phyloP scores from a whole-genome alignment of 139 green algal genomes.

The Micractinium sp. region DNA sequence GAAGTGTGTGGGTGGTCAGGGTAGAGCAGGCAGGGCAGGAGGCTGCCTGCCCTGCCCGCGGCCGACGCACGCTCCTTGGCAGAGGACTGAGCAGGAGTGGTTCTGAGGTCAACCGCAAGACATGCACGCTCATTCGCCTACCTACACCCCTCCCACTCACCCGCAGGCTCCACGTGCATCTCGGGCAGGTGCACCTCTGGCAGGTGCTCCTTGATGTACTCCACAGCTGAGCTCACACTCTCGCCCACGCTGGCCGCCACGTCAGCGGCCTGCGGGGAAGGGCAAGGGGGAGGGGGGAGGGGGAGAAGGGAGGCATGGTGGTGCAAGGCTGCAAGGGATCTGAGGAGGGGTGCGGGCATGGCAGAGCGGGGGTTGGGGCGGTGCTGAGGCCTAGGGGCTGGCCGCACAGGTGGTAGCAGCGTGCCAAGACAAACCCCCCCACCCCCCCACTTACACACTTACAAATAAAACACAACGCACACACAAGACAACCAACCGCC shows the following conservation, averaged over 20 bases:
- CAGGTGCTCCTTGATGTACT: slow-evolving; percentile 29
- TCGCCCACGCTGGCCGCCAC: slow-evolving; percentile 3
- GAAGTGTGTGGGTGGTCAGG: neutral
- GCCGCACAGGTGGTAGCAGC: neutral
- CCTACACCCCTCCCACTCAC: neutral
- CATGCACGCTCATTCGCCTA: too few species aligned
- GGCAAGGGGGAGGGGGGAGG: too few species aligned
- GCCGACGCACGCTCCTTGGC: too few species aligned
- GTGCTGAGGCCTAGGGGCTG: too few species aligned
- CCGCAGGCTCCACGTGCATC: slow-evolving; percentile 24
- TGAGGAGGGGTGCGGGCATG: neutral
- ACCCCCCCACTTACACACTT: neutral
- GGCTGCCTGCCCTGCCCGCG: too few species aligned
- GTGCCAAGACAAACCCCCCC: neutral
- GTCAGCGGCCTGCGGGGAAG: neutral
- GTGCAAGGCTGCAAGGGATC: neutral
- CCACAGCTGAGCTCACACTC: neutral
- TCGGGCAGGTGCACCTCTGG: slow-evolving; percentile 22
- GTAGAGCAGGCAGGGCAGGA: neutral
- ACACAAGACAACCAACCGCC: neutral
- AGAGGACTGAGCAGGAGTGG: too few species aligned
- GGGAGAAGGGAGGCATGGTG: neutral
- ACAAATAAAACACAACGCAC: neutral
- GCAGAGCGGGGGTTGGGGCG: too few species aligned
- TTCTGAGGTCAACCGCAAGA: too few species aligned